Conservation (phyloP, 371 early-diverging fungal genomes). For the Mucor sp. region DNA sequence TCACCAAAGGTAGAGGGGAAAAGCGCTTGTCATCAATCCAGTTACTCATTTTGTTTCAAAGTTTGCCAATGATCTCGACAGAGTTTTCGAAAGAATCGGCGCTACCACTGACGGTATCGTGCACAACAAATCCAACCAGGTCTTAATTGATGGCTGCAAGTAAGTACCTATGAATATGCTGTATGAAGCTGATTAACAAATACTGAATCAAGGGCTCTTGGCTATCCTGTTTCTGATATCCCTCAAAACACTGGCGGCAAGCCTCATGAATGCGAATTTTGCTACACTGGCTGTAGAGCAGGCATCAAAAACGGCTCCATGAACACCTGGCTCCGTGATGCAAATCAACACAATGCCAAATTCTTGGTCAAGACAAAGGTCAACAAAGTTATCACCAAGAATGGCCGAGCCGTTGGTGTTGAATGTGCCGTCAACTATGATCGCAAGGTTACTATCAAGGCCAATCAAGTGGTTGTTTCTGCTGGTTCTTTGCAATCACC, state of each 20-base stretch:
- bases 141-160: conserved; percentile 68
- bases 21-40: background rate
- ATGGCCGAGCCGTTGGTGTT: conserved; percentile 57
- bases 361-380: conserved; percentile 66
- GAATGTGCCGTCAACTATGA: conserved; percentile 32
- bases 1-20: conserved; percentile 29
- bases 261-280: conserved; percentile 69
- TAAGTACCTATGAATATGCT: conserved; percentile 7
- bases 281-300: conserved; percentile 70
- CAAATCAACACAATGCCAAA: conserved; percentile 57
- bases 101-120: conserved; percentile 53
- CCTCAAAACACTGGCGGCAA: conserved; percentile 70
- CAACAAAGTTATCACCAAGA: conserved; percentile 50
- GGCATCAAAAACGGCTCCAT: conserved; percentile 73
- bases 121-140: conserved; percentile 66
- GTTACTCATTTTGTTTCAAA: background rate
- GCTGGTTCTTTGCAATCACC: conserved; percentile 74
- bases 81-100: conserved; percentile 59
- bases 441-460: conserved; percentile 29
- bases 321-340: conserved; percentile 72
- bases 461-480: conserved; percentile 64
- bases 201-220: conserved; percentile 49
- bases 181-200: conserved; percentile 9
- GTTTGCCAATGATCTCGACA: conserved; percentile 52
- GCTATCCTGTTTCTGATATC: conserved; percentile 57